These are phyloP conservation scores for Pyrenochaeta sp. DNA, from an alignment of 2,329 filamentous ascomycete genomes.

Conservation along the genomic window DNA sequence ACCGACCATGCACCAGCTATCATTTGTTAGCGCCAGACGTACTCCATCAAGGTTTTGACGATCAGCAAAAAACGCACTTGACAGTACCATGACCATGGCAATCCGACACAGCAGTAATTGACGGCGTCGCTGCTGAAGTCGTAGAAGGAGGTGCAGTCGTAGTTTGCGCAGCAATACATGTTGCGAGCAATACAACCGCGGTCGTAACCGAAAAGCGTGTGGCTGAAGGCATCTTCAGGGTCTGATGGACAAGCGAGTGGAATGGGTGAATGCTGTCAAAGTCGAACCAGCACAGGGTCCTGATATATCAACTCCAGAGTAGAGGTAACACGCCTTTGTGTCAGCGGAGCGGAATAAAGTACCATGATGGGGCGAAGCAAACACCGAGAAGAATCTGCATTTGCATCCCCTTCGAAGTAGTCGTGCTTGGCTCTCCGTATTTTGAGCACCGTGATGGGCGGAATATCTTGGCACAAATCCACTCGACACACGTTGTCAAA, in stretches of 20 bases:
- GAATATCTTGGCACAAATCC: constrained; percentile 22
- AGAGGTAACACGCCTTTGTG: constrained; percentile 2
- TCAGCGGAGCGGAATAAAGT: constrained; percentile 15
- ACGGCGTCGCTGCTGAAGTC: constrained; percentile 18
- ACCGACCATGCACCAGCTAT: constrained; percentile 56
- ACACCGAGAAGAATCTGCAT: constrained; percentile 20
- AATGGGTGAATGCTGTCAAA: constrained; percentile 6
- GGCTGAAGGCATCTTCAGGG: constrained; percentile 22
- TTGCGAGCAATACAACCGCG: constrained; percentile 14
- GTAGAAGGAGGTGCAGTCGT: constrained; percentile 13
- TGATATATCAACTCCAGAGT: constrained; percentile 25
- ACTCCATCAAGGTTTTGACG: neutral
- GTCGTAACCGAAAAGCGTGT: constrained; percentile 4
- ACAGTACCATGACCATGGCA: constrained; percentile 61
- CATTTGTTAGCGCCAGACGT: constrained; percentile 16
- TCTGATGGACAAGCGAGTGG: constrained; percentile 2
- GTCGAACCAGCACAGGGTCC: constrained; percentile 17
- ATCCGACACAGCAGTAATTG: constrained; percentile 59
- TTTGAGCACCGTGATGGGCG: constrained; percentile 44
- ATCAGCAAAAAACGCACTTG: constrained; percentile 47
- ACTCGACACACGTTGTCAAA: constrained; percentile 19
- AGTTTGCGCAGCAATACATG: constrained; percentile 26
- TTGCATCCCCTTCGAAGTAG: constrained; percentile 5
- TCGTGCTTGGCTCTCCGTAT: constrained; percentile 27
- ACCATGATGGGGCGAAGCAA: constrained; percentile 24